Conservation (phyloP, 2,329 filamentous ascomycete genomes). For the Bipolaris sorokiniana region DNA sequence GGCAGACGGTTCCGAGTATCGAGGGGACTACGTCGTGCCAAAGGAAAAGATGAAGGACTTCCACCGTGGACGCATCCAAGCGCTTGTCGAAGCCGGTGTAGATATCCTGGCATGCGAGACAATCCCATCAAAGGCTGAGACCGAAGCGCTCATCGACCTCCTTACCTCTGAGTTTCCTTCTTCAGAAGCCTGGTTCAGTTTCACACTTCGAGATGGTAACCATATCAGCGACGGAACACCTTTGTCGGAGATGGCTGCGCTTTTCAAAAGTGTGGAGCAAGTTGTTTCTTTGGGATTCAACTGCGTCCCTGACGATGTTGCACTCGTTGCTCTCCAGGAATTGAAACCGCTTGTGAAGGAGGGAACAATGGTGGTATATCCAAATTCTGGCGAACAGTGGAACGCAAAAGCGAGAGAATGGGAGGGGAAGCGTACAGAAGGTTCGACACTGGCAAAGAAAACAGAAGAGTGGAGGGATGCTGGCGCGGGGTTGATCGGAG, state of each 20-base stretch:
- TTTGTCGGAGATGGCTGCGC: conserved; percentile 38
- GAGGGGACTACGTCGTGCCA: conserved; percentile 49
- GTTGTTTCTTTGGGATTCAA: conserved; percentile 56
- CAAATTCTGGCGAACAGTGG: conserved; percentile 57
- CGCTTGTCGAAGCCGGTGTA: conserved; percentile 50
- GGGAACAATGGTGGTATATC: conserved; percentile 49
- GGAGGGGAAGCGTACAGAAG: conserved; percentile 37
- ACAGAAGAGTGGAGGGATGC: conserved; percentile 42
- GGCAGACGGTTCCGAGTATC: conserved; percentile 55
- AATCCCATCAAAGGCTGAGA: conserved; percentile 51
- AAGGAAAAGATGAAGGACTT: conserved; percentile 49
- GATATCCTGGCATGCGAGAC: conserved; percentile 56
- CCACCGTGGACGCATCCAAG: conserved; percentile 52
- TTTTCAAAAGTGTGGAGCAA: conserved; percentile 38
- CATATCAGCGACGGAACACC: conserved; percentile 53
- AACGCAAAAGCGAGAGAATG: conserved; percentile 51
- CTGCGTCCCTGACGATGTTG: conserved; percentile 50
- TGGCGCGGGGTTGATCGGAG: conserved; percentile 54
- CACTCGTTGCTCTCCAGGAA: conserved; percentile 41
- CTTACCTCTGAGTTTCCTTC: conserved; percentile 48
- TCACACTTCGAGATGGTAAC: conserved; percentile 47
- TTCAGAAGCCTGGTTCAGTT: conserved; percentile 51
- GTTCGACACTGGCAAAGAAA: conserved; percentile 32
- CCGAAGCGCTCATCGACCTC: conserved; percentile 49
- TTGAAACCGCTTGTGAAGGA: conserved; percentile 41